Percentiles rank a stretch among this genome's conserved stretches.
Conservation (phyloP, 345 rosid genomes). For the Pugionium dolabratum region DNA sequence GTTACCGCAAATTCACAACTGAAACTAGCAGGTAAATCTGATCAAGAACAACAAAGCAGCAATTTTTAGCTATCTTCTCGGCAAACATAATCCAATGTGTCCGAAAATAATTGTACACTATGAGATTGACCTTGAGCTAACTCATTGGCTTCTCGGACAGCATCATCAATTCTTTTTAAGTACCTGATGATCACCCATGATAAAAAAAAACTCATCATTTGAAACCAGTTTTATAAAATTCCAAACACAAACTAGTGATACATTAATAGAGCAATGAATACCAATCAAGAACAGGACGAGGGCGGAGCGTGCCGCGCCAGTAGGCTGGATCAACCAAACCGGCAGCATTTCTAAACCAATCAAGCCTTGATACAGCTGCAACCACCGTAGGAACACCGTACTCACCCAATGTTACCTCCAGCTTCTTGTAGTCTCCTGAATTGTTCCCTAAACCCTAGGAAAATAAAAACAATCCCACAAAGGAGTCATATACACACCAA, state of each 20-base stretch:
- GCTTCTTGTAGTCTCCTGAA: conserved; percentile 69
- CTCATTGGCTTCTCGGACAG: conserved; percentile 71
- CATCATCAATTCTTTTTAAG: conserved; percentile 69
- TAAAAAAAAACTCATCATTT: conserved; percentile 5
- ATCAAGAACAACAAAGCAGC: conserved; percentile 9
- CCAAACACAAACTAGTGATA: conserved; percentile 12
- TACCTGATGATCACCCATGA: conserved; percentile 54
- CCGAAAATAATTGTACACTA: neutral
- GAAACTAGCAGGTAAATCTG: conserved; percentile 11
- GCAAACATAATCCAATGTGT: neutral
- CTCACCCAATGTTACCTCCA: conserved; percentile 56
- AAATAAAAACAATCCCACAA: neutral
- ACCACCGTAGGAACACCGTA: conserved; percentile 69
- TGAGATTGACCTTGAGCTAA: conserved; percentile 54
- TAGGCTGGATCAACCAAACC: conserved; percentile 81
- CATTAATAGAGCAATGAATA: conserved; percentile 11
- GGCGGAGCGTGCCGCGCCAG: conserved; percentile 88
- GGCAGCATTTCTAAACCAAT: conserved; percentile 93
- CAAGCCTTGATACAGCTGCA: conserved; percentile 74
- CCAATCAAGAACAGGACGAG: conserved; percentile 98
- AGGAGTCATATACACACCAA: conserved; percentile 10
- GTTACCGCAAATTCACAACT: neutral
- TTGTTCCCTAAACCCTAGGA: conserved; percentile 89
- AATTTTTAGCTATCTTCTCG: neutral
- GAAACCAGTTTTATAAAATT: neutral